These are phyloP conservation scores for Buddleja alternifolia DNA, from an alignment of 257 asterid genomes.

Conservation along the genomic window DNA sequence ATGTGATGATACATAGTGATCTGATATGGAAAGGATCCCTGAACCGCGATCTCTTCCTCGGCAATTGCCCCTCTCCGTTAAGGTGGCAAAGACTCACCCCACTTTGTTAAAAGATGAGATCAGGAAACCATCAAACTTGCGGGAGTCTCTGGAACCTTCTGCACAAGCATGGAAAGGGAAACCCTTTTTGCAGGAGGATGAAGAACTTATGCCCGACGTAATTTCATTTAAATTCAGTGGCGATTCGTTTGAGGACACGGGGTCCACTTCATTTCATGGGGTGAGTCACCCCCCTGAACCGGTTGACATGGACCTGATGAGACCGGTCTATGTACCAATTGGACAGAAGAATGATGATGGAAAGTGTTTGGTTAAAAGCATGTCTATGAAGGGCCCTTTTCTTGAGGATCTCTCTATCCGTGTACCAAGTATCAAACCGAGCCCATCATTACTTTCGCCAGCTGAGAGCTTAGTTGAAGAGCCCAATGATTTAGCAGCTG, in stretches of 20 bases:
- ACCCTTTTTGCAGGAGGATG: slow-evolving; percentile 42
- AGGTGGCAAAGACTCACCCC: slow-evolving; percentile 38
- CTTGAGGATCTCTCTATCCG: slow-evolving; percentile 61
- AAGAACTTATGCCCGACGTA: slow-evolving; percentile 49
- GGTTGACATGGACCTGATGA: slow-evolving; percentile 63
- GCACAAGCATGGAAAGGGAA: slow-evolving; percentile 50
- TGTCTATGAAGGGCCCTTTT: slow-evolving; percentile 57
- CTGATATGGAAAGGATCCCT: slow-evolving; percentile 62
- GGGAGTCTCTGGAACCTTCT: slow-evolving; percentile 31
- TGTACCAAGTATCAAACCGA: slow-evolving; percentile 42
- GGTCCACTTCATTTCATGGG: slow-evolving; percentile 76
- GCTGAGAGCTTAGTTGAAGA: slow-evolving; percentile 41
- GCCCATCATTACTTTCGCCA: slow-evolving; percentile 39
- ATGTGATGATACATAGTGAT: slow-evolving; percentile 52
- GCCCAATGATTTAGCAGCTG: slow-evolving; percentile 27
- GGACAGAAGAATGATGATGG: slow-evolving; percentile 48
- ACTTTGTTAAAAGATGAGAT: slow-evolving; percentile 46
- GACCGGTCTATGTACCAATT: slow-evolving; percentile 66
- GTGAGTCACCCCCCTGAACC: slow-evolving; percentile 89
- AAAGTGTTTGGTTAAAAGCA: slow-evolving; percentile 48
- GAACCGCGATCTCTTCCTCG: slow-evolving; percentile 54
- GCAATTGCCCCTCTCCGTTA: slow-evolving; percentile 44
- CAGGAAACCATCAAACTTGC: slow-evolving; percentile 33
- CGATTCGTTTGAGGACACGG: slow-evolving; percentile 63
- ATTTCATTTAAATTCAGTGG: slow-evolving; percentile 41